phyloP scores from a whole-genome alignment of 1,139 yeast genomes.

The Chernovozyma sophiae-reginae region DNA sequence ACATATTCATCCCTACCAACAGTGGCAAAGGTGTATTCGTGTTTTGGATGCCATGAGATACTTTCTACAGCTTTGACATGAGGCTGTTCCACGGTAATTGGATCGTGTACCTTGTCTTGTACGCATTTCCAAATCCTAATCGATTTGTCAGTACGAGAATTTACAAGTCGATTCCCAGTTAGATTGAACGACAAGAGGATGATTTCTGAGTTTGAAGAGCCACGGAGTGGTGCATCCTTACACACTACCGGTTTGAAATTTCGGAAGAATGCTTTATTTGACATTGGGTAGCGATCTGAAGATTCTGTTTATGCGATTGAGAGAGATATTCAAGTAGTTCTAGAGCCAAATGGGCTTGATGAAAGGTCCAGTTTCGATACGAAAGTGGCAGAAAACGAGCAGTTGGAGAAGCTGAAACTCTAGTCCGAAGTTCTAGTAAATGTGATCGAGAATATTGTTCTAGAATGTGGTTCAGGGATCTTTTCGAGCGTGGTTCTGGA shows the following conservation, averaged over 20 bases:
- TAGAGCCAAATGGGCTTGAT: too few relatives aligned
- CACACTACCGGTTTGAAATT: constrained; percentile 18
- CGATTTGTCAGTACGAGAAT: constrained; percentile 43
- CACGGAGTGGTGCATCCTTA: constrained; percentile 26
- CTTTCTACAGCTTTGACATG: constrained; percentile 46
- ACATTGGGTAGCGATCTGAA: too few relatives aligned
- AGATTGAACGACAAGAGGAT: constrained; percentile 30
- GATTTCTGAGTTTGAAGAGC: constrained; percentile 25
- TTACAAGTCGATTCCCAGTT: constrained; percentile 42
- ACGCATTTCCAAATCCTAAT: constrained; percentile 40
- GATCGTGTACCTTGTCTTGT: constrained; percentile 26
- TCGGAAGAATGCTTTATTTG: constrained; percentile 20
- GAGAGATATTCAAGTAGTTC: too few relatives aligned
- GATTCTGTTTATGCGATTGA: too few relatives aligned
- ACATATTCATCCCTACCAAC: constrained; percentile 54
- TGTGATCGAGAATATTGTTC: too few relatives aligned
- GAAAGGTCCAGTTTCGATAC: too few relatives aligned
- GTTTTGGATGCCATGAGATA: constrained; percentile 59
- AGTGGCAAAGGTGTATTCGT: constrained; percentile 51
- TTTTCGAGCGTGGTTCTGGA: too few relatives aligned
- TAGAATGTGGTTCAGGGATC: too few relatives aligned
- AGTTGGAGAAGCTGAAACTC: too few relatives aligned
- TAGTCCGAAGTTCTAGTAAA: too few relatives aligned
- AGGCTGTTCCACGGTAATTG: constrained; percentile 39
- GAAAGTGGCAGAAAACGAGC: too few relatives aligned